Conservation (phyloP, 1,139 yeast genomes). For the Hanseniaspora gamundiae region DNA sequence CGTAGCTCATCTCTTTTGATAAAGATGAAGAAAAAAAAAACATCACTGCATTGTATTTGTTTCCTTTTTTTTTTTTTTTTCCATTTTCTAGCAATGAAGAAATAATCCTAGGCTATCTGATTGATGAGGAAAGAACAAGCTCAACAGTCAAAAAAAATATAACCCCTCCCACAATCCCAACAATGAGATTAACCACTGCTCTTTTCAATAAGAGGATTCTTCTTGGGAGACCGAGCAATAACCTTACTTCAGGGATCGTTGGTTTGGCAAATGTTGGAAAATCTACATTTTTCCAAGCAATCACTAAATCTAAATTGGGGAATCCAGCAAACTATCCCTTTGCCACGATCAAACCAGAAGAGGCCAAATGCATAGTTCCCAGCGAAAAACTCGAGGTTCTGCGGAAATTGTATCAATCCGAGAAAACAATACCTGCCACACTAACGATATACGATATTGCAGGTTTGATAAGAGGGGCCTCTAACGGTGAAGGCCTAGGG, state of each 20-base stretch:
- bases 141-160: too few species aligned
- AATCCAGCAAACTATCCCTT: slow-evolving; percentile 74
- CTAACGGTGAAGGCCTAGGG: slow-evolving; percentile 68
- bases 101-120: too few species aligned
- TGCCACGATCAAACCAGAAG: slow-evolving; percentile 69
- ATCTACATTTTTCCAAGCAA: slow-evolving; percentile 55
- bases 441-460: slow-evolving; percentile 62
- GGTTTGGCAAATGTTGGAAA: slow-evolving; percentile 97
- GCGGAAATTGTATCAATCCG: slow-evolving; percentile 36
- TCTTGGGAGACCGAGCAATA: slow-evolving; percentile 74
- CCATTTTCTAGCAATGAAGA: too few species aligned
- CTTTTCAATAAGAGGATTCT: background rate
- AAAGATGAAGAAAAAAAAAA: too few species aligned
- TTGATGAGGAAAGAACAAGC: too few species aligned
- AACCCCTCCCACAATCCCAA: too few species aligned
- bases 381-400: slow-evolving; percentile 37
- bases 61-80: too few species aligned
- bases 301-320: slow-evolving; percentile 59
- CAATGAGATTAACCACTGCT: background rate
- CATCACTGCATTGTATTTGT: too few species aligned
- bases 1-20: too few species aligned
- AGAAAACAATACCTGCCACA: slow-evolving; percentile 41
- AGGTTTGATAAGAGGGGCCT: slow-evolving; percentile 62
- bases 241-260: slow-evolving; percentile 90
- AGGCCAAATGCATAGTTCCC: slow-evolving; percentile 48